Percentiles rank a stretch among this genome's conserved stretches.
phyloP scores from a whole-genome alignment of 108 stramenopile genomes.

The Licmophora abbreviata region DNA sequence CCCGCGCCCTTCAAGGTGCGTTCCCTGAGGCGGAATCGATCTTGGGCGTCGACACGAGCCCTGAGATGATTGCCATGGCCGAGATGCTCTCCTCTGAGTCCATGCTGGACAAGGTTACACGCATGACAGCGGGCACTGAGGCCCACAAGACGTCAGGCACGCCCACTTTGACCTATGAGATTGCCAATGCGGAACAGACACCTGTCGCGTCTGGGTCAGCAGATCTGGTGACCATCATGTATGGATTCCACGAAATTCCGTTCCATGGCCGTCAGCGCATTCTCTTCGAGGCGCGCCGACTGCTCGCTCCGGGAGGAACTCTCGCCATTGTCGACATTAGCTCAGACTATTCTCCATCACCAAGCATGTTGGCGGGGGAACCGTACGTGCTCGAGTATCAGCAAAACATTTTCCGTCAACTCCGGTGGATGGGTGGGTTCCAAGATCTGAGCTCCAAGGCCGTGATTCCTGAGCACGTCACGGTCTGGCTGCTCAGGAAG shows the following conservation, averaged over 20 bases:
- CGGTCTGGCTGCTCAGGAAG: too few species aligned
- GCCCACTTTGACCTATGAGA: constrained; percentile 5
- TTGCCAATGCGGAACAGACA: constrained; percentile 37
- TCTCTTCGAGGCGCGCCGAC: constrained; percentile 31
- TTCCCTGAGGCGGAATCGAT: constrained; percentile 36
- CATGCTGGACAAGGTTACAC: background rate
- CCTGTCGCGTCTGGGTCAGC: constrained; percentile 17
- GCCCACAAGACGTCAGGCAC: constrained; percentile 6
- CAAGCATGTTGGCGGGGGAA: constrained; percentile 50
- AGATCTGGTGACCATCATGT: constrained; percentile 26
- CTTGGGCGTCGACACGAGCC: constrained; percentile 40
- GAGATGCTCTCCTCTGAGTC: constrained; percentile 9
- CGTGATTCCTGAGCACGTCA: too few species aligned
- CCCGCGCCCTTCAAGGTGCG: constrained; percentile 32
- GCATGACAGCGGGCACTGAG: background rate
- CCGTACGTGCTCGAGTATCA: constrained; percentile 59
- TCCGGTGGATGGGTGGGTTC: too few species aligned
- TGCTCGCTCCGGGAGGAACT: constrained; percentile 32
- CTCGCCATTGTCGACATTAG: constrained; percentile 51
- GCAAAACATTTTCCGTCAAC: constrained; percentile 54
- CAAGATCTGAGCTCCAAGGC: too few species aligned
- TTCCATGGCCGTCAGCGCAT: constrained; percentile 24
- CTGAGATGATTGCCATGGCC: constrained; percentile 55
- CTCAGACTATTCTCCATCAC: constrained; percentile 29
- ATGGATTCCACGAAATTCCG: constrained; percentile 51